Evolutionary conservation across 306 rosid species (phyloP).

Genomic region (Trichosanthes truncata): DNA sequence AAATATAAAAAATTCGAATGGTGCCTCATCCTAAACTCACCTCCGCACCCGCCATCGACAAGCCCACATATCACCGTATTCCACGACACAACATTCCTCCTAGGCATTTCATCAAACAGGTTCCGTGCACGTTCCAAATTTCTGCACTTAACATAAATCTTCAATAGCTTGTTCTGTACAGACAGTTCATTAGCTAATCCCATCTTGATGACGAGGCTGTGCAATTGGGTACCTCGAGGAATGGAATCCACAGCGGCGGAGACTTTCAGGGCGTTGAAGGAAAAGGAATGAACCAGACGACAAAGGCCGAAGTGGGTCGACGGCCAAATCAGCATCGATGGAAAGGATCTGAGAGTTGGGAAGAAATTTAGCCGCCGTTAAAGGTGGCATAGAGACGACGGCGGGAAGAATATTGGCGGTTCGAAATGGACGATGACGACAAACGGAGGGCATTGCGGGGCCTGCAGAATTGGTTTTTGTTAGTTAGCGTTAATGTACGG

Average conservation of each 20-base stretch:
- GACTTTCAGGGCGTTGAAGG: constrained; percentile 45
- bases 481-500: neutral
- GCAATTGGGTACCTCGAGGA: constrained; percentile 49
- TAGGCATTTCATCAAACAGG: constrained; percentile 58
- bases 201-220: constrained; percentile 43
- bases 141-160: constrained; percentile 34
- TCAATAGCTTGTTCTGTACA: constrained; percentile 43
- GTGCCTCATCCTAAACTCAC: constrained; percentile 6
- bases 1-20: constrained; percentile 33
- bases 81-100: constrained; percentile 64
- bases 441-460: constrained; percentile 8
- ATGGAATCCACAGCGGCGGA: constrained; percentile 38
- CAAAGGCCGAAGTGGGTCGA: constrained; percentile 28
- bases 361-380: constrained; percentile 12
- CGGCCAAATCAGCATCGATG: constrained; percentile 14
- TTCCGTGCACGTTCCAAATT: constrained; percentile 29
- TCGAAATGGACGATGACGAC: constrained; percentile 24
- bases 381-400: neutral
- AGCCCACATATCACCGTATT: constrained; percentile 46
- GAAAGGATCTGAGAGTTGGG: neutral
- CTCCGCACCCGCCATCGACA: constrained; percentile 16
- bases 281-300: constrained; percentile 20
- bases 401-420: constrained; percentile 25
- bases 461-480: neutral
- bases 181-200: constrained; percentile 38